Percentiles rank a stretch among this genome's conserved stretches.
Evolutionary conservation across 192 early-diverging fungal species (phyloP).

Genomic region (Lobosporangium transversale): DNA sequence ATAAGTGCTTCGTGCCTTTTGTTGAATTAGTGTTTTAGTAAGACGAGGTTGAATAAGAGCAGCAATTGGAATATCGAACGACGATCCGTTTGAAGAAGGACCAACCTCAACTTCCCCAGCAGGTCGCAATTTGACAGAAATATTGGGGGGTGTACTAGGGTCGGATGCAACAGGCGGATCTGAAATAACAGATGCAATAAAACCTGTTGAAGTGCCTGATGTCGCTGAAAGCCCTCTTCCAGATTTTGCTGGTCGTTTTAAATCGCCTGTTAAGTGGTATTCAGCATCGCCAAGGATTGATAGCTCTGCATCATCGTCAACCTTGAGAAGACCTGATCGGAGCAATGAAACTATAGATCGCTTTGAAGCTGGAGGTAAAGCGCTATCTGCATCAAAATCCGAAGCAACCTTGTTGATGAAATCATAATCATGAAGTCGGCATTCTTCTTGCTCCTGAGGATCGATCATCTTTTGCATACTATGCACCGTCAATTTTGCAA

Average conservation of each 20-base stretch:
- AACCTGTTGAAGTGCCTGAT: neutral
- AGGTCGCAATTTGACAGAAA: conserved; percentile 4
- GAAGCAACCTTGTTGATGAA: no score
- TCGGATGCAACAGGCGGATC: neutral
- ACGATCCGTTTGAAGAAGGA: neutral
- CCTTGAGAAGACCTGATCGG: neutral
- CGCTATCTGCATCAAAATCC: no score
- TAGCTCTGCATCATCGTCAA: no score
- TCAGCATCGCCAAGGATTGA: no score
- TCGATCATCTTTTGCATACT: conserved; percentile 26
- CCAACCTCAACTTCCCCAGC: neutral
- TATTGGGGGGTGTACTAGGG: neutral
- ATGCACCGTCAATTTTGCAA: conserved; percentile 16
- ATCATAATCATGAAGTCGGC: neutral
- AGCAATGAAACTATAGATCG: neutral
- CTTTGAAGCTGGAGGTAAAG: neutral
- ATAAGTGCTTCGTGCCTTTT: conserved; percentile 34
- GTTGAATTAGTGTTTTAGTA: conserved; percentile 18
- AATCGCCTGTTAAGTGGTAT: no score
- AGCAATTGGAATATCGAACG: conserved; percentile 19
- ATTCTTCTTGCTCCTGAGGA: conserved; percentile 16
- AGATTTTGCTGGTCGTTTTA: neutral
- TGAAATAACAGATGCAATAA: conserved; percentile 7
- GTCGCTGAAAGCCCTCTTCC: neutral
- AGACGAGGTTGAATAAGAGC: conserved; percentile 15